phyloP scores from a whole-genome alignment of 2,329 filamentous ascomycete species.

The Leptographium flavum region DNA sequence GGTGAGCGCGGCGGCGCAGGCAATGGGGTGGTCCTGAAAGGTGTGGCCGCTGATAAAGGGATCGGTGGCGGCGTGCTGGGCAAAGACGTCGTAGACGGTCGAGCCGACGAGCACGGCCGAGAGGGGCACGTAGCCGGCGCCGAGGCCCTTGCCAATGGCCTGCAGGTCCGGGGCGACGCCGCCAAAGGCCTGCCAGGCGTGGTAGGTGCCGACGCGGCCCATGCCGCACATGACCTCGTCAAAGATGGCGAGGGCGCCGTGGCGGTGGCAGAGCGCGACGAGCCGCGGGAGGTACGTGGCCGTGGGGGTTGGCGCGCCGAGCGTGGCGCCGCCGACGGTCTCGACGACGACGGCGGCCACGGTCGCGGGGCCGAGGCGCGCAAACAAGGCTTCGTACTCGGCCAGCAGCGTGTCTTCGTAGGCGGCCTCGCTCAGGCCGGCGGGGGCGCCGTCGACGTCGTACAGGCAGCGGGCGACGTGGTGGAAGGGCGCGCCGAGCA shows the following conservation, averaged over 20 bases:
- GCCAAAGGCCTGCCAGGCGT: slow-evolving; percentile 45
- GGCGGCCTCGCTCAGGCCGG: background rate
- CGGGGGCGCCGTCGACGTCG: background rate
- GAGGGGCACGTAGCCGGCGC: slow-evolving; percentile 47
- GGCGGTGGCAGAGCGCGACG: slow-evolving; percentile 50
- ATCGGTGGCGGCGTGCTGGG: slow-evolving; percentile 13
- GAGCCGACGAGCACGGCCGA: slow-evolving; percentile 42
- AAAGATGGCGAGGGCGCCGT: slow-evolving; percentile 62
- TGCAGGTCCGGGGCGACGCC: slow-evolving; percentile 43
- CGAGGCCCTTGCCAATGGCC: slow-evolving; percentile 52
- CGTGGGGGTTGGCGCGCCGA: slow-evolving; percentile 48
- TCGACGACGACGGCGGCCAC: background rate
- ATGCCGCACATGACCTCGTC: slow-evolving; percentile 66
- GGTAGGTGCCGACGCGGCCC: slow-evolving; percentile 42
- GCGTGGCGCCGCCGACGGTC: slow-evolving; percentile 7
- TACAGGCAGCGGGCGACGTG: background rate
- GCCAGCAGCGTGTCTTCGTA: background rate
- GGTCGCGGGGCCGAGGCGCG: background rate
- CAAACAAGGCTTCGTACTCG: background rate
- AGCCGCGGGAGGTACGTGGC: slow-evolving; percentile 58
- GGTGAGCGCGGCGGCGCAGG: slow-evolving; percentile 46
- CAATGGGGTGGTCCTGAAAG: slow-evolving; percentile 43
- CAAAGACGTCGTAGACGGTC: slow-evolving; percentile 31
- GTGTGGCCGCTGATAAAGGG: slow-evolving; percentile 42
- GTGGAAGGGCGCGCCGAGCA: background rate